Conservation (phyloP, 1,284 basidiomycete genomes). For the Gomphus sp. region DNA sequence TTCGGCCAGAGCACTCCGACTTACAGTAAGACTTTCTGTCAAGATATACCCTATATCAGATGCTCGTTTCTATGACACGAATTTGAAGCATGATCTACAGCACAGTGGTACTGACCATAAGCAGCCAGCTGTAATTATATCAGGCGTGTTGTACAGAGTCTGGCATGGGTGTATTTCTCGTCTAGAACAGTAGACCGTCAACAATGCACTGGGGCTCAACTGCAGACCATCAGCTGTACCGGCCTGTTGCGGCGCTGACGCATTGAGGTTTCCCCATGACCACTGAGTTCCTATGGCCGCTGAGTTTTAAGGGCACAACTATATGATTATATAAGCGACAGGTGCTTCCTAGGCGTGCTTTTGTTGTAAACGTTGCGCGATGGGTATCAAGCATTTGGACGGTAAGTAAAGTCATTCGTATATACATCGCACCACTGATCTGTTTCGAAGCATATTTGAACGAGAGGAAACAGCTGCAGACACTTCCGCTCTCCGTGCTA, state of each 20-base stretch:
- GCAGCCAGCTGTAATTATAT: too few relatives aligned
- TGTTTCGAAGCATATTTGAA: conserved; percentile 61
- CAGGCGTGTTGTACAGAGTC: too few relatives aligned
- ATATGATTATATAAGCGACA: neutral
- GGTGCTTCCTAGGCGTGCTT: neutral
- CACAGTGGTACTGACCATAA: too few relatives aligned
- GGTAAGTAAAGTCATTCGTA: conserved; percentile 13
- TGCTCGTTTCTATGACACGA: too few relatives aligned
- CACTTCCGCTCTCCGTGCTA: conserved; percentile 74
- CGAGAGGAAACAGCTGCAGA: conserved; percentile 83
- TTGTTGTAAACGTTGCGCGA: neutral
- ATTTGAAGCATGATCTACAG: too few relatives aligned
- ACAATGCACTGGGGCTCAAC: neutral
- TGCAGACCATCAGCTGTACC: neutral
- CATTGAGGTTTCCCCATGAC: neutral
- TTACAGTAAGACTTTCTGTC: too few relatives aligned
- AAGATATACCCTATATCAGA: too few relatives aligned
- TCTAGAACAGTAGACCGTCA: neutral
- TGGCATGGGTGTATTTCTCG: too few relatives aligned
- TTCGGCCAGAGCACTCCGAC: too few relatives aligned
- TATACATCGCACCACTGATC: neutral
- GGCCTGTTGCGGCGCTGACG: neutral
- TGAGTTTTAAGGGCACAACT: neutral
- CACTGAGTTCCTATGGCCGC: neutral
- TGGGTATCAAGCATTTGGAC: conserved; percentile 25